Base-by-base conservation (phyloP, 805 yeast genomes). In the Candida golubevii region DNA sequence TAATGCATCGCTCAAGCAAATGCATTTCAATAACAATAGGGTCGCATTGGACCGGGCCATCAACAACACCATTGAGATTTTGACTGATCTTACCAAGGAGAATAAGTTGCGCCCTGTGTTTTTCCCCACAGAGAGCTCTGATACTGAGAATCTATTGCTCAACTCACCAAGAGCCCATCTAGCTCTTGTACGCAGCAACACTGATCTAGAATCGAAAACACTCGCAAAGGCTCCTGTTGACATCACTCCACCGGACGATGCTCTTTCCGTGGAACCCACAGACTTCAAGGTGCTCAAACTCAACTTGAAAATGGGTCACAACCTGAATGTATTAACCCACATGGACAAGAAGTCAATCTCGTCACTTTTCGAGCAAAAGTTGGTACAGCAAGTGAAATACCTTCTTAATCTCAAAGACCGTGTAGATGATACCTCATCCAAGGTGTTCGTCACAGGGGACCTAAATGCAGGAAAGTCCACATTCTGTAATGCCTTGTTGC, bases 361-460 rank as follows among this genome's bases (percentile, higher is more conserved):
- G 0, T 75, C 80, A 37, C 65, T 91, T 15, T 66, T 91, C 33
- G 85, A 81, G 44, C 81, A 81, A 36, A 86, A 86, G 56, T 72
- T 91, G 15, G 55, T 69, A 10, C 83, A 79, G 47, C 83, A 84
- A 14, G 64, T 78, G 9, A 79, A 78, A 51, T 97, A 90, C 59
- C 67, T 91, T 39, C 56, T 67, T 7, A 79, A 89, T 13, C 69
- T 95, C 49, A 80, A 82, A 50, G 93, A 83, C 39, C 77, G 99
- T 54, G 83, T 93, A 12, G 93, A 85, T 51, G 97, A 95, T 56
- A 88, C 93, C 0, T 78, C 91, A 0, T 90, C 98, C 2, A 91
- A 91, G 56, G 97, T 93, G 1, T 82, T 93, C 49, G 90, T 93
- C 33, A 95, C 99, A 2, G 99, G 99, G 41, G 99, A 93, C 62